Conservation (phyloP, 768 basidiomycete species). For the Antrodiella citrinella region DNA sequence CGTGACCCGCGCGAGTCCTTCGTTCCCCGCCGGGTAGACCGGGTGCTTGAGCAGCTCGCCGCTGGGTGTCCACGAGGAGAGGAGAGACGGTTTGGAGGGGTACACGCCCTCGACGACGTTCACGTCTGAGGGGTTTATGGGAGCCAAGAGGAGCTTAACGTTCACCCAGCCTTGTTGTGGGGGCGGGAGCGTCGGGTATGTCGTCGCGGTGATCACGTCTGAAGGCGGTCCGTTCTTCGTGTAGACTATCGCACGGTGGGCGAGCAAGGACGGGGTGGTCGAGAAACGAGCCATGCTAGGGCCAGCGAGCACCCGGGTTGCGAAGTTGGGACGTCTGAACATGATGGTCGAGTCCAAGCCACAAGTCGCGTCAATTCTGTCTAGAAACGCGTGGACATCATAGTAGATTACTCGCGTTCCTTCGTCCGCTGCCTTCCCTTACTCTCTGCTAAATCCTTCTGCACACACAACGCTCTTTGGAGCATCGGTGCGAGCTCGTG, state of each 20-base stretch:
- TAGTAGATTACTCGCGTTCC: no score
- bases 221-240: constrained; percentile 50
- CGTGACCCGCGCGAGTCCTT: constrained; percentile 62
- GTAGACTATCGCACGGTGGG: constrained; percentile 60
- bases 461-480: no score
- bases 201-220: constrained; percentile 46
- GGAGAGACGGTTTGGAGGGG: constrained; percentile 48
- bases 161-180: constrained; percentile 55
- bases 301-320: no score
- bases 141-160: constrained; percentile 58
- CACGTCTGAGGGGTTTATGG: constrained; percentile 77
- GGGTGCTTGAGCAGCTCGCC: constrained; percentile 26
- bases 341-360: no score
- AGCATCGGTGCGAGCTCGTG: no score
- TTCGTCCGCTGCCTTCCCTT: no score
- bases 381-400: no score
- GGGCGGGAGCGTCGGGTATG: constrained; percentile 42
- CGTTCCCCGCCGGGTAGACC: constrained; percentile 65
- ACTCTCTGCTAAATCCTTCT: no score
- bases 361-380: no score
- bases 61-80: constrained; percentile 23
- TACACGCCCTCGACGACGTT: constrained; percentile 83
- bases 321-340: no score
- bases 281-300: neutral
- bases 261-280: neutral